Percentiles rank a stretch among this genome's conserved stretches.
Conservation (phyloP, 202 grass and related monocot species). For the Eragrostis tef region DNA sequence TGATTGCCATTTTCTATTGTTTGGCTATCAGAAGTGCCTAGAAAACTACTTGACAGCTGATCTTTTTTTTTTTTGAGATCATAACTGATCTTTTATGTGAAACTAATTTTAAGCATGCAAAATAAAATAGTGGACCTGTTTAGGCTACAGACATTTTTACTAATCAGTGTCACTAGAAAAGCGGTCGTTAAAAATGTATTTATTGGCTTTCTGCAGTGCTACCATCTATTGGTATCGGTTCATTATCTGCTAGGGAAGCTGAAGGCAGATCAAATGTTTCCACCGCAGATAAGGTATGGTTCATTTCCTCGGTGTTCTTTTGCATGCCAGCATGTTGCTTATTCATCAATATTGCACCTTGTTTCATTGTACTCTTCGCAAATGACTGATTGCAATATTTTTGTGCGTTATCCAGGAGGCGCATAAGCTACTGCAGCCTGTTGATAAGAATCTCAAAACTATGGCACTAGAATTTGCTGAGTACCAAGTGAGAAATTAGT, state of each 20-base stretch:
- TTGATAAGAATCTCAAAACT: constrained; percentile 80
- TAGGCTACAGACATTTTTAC: not conserved
- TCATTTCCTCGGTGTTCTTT: constrained; percentile 8
- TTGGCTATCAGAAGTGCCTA: constrained; percentile 17
- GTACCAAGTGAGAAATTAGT: constrained; percentile 67
- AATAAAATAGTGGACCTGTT: constrained; percentile 33
- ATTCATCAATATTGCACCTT: constrained; percentile 11
- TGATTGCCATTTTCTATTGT: constrained; percentile 29
- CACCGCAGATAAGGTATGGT: constrained; percentile 68
- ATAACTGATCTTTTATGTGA: not conserved
- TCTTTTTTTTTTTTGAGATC: too few relatives aligned
- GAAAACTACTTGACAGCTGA: constrained; percentile 25
- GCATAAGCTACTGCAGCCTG: constrained; percentile 83
- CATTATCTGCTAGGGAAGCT: constrained; percentile 81
- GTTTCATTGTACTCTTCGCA: not conserved
- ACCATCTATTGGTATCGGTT: constrained; percentile 68
- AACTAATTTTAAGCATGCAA: constrained; percentile 19
- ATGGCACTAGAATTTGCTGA: constrained; percentile 94
- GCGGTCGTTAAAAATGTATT: constrained; percentile 5
- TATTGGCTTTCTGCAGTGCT: constrained; percentile 57
- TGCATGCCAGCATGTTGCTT: constrained; percentile 32
- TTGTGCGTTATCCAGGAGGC: constrained; percentile 57
- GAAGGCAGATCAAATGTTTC: constrained; percentile 76
- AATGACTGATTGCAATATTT: constrained; percentile 21
- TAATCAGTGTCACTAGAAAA: not conserved